Evolutionary conservation across 1,139 yeast genomes (phyloP).

Genomic region (Geotrichum bryndzae): DNA sequence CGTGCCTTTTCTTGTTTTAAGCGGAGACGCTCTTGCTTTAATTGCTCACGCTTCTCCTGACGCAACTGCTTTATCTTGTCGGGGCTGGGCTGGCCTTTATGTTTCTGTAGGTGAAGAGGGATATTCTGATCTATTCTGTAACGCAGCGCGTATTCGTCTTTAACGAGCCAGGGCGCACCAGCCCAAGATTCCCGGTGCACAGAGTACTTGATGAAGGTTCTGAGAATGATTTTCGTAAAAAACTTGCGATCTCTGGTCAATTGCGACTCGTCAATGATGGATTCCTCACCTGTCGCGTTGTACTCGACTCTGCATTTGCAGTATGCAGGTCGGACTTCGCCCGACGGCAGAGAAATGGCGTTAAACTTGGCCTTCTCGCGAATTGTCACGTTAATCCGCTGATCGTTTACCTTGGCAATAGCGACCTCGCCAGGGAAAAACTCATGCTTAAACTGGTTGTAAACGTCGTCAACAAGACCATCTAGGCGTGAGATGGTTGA

Average conservation of each 20-base stretch:
- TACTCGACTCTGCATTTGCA: slow-evolving; percentile 64
- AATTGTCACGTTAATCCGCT: slow-evolving; percentile 45
- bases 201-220: slow-evolving; percentile 82
- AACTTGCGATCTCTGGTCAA: slow-evolving; percentile 77
- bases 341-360: slow-evolving; percentile 39
- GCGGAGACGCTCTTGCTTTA: slow-evolving; percentile 13
- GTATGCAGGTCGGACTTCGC: slow-evolving; percentile 52
- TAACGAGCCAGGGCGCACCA: slow-evolving; percentile 98
- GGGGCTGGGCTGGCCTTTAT: slow-evolving; percentile 20
- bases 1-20: slow-evolving; percentile 15
- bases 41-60: slow-evolving; percentile 14
- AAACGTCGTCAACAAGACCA: slow-evolving; percentile 75
- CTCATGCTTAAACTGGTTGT: slow-evolving; percentile 63
- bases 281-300: slow-evolving; percentile 48
- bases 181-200: slow-evolving; percentile 74
- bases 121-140: slow-evolving; percentile 35
- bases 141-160: slow-evolving; percentile 50
- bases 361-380: slow-evolving; percentile 47
- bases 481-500: slow-evolving; percentile 81
- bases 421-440: slow-evolving; percentile 90
- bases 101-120: slow-evolving; percentile 31
- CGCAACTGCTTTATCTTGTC: slow-evolving; percentile 16
- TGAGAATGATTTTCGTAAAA: slow-evolving; percentile 83
- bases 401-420: slow-evolving; percentile 46
- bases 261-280: slow-evolving; percentile 60